Evolutionary conservation across 208 protist genomes (phyloP).

Genomic region (Tritrichomonas musculus): DNA sequence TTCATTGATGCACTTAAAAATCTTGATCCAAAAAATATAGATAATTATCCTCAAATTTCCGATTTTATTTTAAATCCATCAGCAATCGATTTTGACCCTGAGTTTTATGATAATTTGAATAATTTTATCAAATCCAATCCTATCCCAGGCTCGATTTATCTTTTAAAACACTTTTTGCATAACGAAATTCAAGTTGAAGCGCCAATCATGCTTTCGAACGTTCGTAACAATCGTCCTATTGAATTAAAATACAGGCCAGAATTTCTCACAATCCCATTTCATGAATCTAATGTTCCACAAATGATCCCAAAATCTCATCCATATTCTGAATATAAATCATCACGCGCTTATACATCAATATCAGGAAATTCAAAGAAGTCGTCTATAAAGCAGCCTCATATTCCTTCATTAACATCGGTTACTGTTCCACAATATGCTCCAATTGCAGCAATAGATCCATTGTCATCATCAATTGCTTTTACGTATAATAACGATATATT

Average conservation of each 20-base stretch:
- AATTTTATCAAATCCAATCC: not conserved
- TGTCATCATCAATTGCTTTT: not conserved
- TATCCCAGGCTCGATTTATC: not conserved
- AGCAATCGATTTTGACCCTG: not conserved
- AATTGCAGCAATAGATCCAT: not conserved
- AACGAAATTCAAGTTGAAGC: not conserved
- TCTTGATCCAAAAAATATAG: not conserved
- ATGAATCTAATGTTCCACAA: not conserved
- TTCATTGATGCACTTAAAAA: not conserved
- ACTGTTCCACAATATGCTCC: not conserved
- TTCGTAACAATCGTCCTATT: not conserved
- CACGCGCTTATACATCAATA: not conserved
- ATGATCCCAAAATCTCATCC: not conserved
- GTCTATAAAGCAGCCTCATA: not conserved
- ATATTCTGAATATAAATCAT: not conserved
- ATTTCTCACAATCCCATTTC: not conserved
- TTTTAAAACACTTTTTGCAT: not conserved
- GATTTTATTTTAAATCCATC: not conserved
- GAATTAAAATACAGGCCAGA: not conserved
- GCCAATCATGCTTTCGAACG: not conserved
- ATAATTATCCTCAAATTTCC: not conserved
- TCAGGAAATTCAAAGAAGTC: not conserved
- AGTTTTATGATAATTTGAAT: constrained; percentile 6
- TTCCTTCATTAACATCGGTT: not conserved
- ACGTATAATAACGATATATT: not conserved